These are phyloP conservation scores for Pythium vanterpoolii DNA, from an alignment of 352 stramenopile species.

Conservation along the genomic window DNA sequence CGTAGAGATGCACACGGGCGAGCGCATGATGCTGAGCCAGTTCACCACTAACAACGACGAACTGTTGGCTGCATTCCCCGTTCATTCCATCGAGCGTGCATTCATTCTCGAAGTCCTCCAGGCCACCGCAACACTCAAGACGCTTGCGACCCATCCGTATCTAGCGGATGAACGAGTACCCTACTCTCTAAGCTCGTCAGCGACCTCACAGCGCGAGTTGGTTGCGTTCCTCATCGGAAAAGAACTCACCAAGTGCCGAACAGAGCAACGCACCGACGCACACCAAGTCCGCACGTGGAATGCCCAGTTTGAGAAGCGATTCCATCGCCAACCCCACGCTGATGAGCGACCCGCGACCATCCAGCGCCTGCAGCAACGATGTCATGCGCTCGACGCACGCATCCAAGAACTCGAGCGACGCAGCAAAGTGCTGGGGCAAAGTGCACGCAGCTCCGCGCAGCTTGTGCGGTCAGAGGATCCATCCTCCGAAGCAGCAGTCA, in stretches of 20 bases:
- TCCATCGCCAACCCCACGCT: constrained; percentile 36
- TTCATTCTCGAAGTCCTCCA: constrained; percentile 36
- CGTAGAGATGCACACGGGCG: constrained; percentile 56
- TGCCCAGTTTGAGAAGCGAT: constrained; percentile 53
- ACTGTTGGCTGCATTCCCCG: constrained; percentile 26
- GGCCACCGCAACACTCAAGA: constrained; percentile 7
- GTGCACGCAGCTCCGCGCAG: constrained; percentile 8
- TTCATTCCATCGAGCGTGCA: constrained; percentile 24
- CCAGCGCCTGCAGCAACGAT: constrained; percentile 34
- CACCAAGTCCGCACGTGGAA: constrained; percentile 48
- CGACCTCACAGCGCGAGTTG: constrained; percentile 23
- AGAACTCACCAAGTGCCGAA: constrained; percentile 39
- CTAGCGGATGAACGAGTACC: constrained; percentile 12
- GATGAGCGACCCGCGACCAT: constrained; percentile 36
- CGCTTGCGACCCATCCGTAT: constrained; percentile 19
- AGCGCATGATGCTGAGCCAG: constrained; percentile 29
- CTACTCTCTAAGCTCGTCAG: background rate
- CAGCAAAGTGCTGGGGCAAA: constrained; percentile 12
- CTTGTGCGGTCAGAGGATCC: background rate
- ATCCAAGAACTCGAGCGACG: constrained; percentile 35
- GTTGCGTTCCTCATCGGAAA: constrained; percentile 36
- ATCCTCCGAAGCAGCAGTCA: background rate
- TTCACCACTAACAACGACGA: constrained; percentile 26
- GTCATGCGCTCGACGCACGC: constrained; percentile 32
- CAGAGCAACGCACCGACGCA: constrained; percentile 31